Evolutionary conservation across 75 land plant genomes (phyloP), one percentile per base, ranked within the genome.

Genomic region (Cunninghamia lanceolata): DNA sequence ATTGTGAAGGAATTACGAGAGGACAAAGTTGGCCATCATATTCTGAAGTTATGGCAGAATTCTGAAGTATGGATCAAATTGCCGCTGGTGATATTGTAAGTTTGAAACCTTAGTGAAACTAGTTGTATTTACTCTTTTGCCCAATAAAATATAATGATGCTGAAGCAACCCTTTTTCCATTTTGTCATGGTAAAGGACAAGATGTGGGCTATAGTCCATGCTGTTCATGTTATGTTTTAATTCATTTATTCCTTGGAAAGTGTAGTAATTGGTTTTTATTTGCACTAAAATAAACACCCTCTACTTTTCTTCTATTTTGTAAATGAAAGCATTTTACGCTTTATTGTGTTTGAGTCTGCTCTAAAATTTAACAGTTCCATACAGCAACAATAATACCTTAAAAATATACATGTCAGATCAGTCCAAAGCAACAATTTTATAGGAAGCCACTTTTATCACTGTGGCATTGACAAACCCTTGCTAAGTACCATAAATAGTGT

Each of bases 1-100:
- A 80, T 80, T 39, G 40, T 80, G 13, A 80, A 80, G 50, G 43
- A 80, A 80, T 28, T 80, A 43, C 82, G 9, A 80, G 47, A 25
- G 34, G 47, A 38, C 28, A 6, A 43, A 43, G 9, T 80, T 19
- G 3, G 46, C 16, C 82, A 80, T 28, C n/a, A 6, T 50, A 80
- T 40, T 80, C 13, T 80, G 50, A 43, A 43, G 50, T 43, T 80
- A 42, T 80, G 50, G 82, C n/a, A 80, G 50, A 43, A 40, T 19
- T 80, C 11, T 25, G 47, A 80, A 9, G 47, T 45, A 19, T 42
- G 46, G 82, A 43, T 43, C 82, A 43, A 80, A 50, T 80, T n/a
- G 45, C 46, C 82, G 32, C 25, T 43, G 50, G 82, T 46, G 45
- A 43, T 80, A 80, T 9, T 11, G 82, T 79, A 39, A 79, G 82